A percentile compares a stretch with the other conserved stretches of the same genome.
Conservation (phyloP, 2,329 filamentous ascomycete genomes). For the Ascomycota sp. region DNA sequence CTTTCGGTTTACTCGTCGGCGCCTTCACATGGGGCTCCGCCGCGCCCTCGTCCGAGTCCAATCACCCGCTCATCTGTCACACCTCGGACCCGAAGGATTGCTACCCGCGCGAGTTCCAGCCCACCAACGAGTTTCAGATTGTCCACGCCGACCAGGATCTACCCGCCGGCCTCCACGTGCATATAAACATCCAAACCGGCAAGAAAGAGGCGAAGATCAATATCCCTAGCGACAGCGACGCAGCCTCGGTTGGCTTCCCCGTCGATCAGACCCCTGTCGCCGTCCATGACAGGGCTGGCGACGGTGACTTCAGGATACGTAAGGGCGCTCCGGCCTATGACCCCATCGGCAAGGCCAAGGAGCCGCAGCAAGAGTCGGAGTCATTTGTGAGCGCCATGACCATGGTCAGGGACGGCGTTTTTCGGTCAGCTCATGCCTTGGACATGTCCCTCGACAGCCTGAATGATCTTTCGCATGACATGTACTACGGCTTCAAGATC, state of each 20-base stretch:
- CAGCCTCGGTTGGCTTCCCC: slow-evolving; percentile 27
- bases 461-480: slow-evolving; percentile 45
- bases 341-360: slow-evolving; percentile 33
- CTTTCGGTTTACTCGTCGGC: slow-evolving; percentile 7
- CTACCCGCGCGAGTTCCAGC: slow-evolving; percentile 42
- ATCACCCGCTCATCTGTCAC: slow-evolving; percentile 43
- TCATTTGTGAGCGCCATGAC: slow-evolving; percentile 21
- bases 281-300: slow-evolving; percentile 24
- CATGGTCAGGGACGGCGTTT: slow-evolving; percentile 24
- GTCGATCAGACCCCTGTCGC: slow-evolving; percentile 31
- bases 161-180: slow-evolving; percentile 43
- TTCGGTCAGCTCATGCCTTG: slow-evolving; percentile 13
- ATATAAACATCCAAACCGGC: slow-evolving; percentile 43
- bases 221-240: slow-evolving; percentile 29
- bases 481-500: slow-evolving; percentile 48
- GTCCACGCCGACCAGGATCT: slow-evolving; percentile 45
- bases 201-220: slow-evolving; percentile 46
- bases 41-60: slow-evolving; percentile 12
- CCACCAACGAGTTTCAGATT: slow-evolving; percentile 43
- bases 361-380: slow-evolving; percentile 17
- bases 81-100: slow-evolving; percentile 38
- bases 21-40: slow-evolving; percentile 7
- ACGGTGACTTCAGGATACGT: slow-evolving; percentile 15
- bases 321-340: slow-evolving; percentile 36
- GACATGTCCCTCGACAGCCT: slow-evolving; percentile 34